Conservation (phyloP, 2,329 filamentous ascomycete species). For the Aspergillus terreus region DNA sequence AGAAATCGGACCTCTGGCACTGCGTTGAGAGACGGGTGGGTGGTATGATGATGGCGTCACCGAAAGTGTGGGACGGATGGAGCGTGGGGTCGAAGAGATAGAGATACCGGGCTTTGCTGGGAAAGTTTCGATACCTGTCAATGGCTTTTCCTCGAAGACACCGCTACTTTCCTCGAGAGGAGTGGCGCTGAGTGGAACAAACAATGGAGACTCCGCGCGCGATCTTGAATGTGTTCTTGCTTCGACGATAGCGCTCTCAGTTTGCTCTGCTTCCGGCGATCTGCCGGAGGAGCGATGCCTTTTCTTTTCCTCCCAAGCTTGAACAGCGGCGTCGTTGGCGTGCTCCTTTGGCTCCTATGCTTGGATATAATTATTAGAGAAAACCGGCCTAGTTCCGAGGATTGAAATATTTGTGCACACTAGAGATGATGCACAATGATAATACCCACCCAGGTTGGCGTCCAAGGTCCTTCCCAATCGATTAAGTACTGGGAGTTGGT, state of each 20-base stretch:
- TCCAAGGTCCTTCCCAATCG: slow-evolving; percentile 36
- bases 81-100: neutral
- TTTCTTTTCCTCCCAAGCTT: slow-evolving; percentile 27
- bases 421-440: neutral
- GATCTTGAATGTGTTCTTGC: neutral
- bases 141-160: neutral
- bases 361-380: slow-evolving; percentile 5
- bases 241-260: neutral
- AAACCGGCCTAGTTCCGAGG: neutral
- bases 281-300: slow-evolving; percentile 3
- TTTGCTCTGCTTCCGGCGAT: neutral
- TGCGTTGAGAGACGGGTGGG: slow-evolving; percentile 1
- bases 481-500: slow-evolving; percentile 33
- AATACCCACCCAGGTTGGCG: slow-evolving; percentile 36
- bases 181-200: slow-evolving; percentile 11
- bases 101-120: neutral
- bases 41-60: neutral
- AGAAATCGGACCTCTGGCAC: slow-evolving; percentile 10
- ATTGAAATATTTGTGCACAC: neutral
- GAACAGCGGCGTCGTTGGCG: slow-evolving; percentile 28
- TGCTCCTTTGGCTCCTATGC: slow-evolving; percentile 33
- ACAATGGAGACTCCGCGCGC: slow-evolving; percentile 15
- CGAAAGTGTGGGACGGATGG: neutral
- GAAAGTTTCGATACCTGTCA: neutral
- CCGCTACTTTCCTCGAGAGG: neutral